Evolutionary conservation across 1,284 basidiomycete genomes (phyloP).

Genomic region (Bjerkandera adusta): DNA sequence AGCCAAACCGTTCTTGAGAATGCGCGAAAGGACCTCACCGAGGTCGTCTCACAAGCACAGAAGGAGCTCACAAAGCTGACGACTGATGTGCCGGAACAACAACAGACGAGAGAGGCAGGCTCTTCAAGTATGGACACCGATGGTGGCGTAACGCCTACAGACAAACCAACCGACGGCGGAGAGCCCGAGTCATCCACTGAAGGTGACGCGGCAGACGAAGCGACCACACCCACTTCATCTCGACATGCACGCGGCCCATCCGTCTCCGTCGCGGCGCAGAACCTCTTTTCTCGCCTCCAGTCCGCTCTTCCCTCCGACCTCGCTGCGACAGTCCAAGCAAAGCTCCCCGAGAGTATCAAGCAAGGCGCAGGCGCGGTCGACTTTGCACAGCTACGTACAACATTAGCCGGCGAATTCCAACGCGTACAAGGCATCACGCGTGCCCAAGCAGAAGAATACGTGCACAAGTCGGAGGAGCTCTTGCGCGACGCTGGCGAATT

Average conservation of each 20-base stretch:
- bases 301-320: constrained; percentile 70
- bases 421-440: constrained; percentile 71
- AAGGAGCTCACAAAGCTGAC: constrained; percentile 72
- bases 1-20: constrained; percentile 71
- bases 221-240: constrained; percentile 27
- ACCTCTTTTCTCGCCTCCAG: constrained; percentile 69
- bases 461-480: constrained; percentile 73
- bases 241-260: constrained; percentile 20
- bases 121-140: constrained; percentile 13
- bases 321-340: constrained; percentile 63
- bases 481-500: constrained; percentile 75
- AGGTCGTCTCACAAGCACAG: constrained; percentile 81
- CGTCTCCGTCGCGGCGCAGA: constrained; percentile 36
- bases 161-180: background rate
- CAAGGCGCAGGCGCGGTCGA: constrained; percentile 48
- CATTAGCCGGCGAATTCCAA: constrained; percentile 68
- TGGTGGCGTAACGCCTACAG: constrained; percentile 8
- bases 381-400: constrained; percentile 61
- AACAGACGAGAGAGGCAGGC: constrained; percentile 16
- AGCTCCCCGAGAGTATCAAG: constrained; percentile 64
- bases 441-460: constrained; percentile 81
- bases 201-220: constrained; percentile 2
- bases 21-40: constrained; percentile 75
- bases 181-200: constrained; percentile 1
- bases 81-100: constrained; percentile 33